These are phyloP conservation scores for Leccinum aurantiacum DNA, from an alignment of 768 basidiomycete species.

Conservation along the genomic window DNA sequence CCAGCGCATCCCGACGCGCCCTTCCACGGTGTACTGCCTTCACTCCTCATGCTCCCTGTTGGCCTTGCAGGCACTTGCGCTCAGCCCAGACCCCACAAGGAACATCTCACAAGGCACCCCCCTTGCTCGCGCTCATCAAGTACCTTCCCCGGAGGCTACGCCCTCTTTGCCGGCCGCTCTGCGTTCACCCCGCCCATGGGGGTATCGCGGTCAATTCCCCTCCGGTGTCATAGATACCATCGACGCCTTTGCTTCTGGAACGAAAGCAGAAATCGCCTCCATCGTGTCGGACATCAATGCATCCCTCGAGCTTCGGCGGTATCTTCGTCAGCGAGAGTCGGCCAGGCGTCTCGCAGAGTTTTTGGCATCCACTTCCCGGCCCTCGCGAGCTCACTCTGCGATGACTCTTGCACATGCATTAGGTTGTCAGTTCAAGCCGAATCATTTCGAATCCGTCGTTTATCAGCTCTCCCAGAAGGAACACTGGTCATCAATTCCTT, in stretches of 20 bases:
- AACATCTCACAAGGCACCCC: constrained; percentile 5
- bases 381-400: constrained; percentile 43
- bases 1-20: constrained; percentile 4
- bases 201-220: constrained; percentile 20
- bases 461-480: constrained; percentile 46
- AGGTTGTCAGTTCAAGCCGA: constrained; percentile 50
- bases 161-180: constrained; percentile 1
- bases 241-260: constrained; percentile 24
- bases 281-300: constrained; percentile 19
- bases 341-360: constrained; percentile 34
- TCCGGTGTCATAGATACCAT: constrained; percentile 25
- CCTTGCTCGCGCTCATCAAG: constrained; percentile 3
- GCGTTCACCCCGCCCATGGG: neutral
- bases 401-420: constrained; percentile 49
- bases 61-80: constrained; percentile 17
- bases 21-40: constrained; percentile 8
- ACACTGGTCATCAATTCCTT: constrained; percentile 52
- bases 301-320: constrained; percentile 23
- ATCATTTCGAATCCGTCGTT: constrained; percentile 58
- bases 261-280: constrained; percentile 11
- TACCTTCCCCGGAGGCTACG: neutral
- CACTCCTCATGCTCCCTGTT: constrained; percentile 27
- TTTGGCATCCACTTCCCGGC: constrained; percentile 35
- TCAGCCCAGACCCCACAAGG: constrained; percentile 10
- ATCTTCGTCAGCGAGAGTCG: constrained; percentile 36